Evolutionary conservation across 371 early-diverging fungal genomes (phyloP), one percentile per base, ranked within the genome.

Genomic region (Mucor lusitanicus): DNA sequence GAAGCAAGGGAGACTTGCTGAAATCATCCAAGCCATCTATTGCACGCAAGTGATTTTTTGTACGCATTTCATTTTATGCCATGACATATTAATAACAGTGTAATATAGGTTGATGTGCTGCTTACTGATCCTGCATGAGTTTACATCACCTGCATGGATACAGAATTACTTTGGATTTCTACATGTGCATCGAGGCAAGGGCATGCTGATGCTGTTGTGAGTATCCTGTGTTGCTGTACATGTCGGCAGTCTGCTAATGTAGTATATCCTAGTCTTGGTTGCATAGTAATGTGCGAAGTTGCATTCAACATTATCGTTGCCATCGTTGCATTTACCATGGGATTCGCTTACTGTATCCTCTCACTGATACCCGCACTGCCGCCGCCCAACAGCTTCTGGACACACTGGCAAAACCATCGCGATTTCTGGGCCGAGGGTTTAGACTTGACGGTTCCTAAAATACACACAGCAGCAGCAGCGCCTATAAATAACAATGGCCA

Each of bases 241-340:
- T n/a, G n/a, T n/a, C n/a, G n/a, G n/a, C n/a, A n/a, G n/a, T n/a
- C n/a, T 30, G 30, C 30, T 30, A 30, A 30, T 30, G 6, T 30
- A n/a, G n/a, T n/a, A n/a, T n/a, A n/a, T n/a, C n/a, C n/a, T 33
- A 82, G 82, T 59, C 61, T 82, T 13, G 80, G 82, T 3, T 77
- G 82, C 42, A 53, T 76, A 15, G 56, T 82, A 5, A 74, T 79
- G 71, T 72, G 70, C 54, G 61, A 74, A n/a, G 57, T 65, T 9
- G 69, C 69, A 17, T 76, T 69, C 53, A 79, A 79, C 65, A 74
- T 79, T 59, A 75, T 79, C 50, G 76, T 78, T 4, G 15, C 77
- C n/a, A 79, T 78, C 8, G 46, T 77, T 30, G 64, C 66, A 37
- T 78, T 79, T 58, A 73, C 75, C 2, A 9, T 77, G 13, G 82